Conservation (phyloP, 495 filamentous ascomycete species). For the Aspergillus sclerotioniger region DNA sequence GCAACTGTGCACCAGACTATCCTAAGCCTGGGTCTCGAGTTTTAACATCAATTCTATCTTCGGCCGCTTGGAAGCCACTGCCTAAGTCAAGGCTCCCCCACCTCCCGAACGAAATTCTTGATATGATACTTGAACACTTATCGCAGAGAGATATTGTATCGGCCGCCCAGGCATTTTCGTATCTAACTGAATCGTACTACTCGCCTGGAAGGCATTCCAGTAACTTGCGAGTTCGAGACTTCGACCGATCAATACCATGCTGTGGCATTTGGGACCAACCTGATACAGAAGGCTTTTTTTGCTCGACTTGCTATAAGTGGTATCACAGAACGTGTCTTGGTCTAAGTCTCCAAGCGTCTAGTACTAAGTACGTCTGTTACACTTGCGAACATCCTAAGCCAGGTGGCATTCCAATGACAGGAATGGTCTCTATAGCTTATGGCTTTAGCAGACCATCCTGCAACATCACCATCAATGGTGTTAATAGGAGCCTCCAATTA, state of each 20-base stretch:
- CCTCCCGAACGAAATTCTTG: not conserved
- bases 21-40: not conserved
- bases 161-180: not conserved
- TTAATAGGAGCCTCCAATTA: not conserved
- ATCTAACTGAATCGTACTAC: constrained; percentile 2
- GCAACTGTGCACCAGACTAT: too few relatives aligned
- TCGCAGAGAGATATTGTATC: constrained; percentile 1
- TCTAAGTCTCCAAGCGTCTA: not conserved
- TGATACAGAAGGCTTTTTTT: not conserved
- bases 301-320: constrained; percentile 5
- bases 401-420: too few relatives aligned
- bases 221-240: not conserved
- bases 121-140: not conserved
- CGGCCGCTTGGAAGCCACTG: not conserved
- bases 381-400: not conserved
- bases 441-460: not conserved
- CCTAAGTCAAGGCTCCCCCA: too few relatives aligned
- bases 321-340: not conserved
- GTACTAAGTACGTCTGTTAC: not conserved
- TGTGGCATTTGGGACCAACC: not conserved
- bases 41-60: not conserved
- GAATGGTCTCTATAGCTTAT: too few relatives aligned
- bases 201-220: not conserved
- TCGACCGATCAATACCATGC: constrained; percentile 6
- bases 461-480: not conserved